These are phyloP conservation scores for Aurinia saxatilis DNA, from an alignment of 345 rosid genomes.

Conservation along the genomic window DNA sequence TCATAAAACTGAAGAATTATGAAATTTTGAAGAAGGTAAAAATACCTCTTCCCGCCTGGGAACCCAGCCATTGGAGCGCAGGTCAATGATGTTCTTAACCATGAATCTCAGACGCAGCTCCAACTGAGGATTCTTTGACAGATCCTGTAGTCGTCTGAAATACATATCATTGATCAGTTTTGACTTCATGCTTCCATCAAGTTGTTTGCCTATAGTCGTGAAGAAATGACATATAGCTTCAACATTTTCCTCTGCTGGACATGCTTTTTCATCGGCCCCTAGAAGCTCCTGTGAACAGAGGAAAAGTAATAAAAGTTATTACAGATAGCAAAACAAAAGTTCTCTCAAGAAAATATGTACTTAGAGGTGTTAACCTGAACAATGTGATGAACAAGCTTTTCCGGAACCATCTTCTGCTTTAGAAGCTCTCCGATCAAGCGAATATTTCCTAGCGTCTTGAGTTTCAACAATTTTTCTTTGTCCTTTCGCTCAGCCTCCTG, in stretches of 20 bases:
- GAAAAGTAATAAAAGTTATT: conserved; percentile 2
- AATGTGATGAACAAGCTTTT: conserved; percentile 74
- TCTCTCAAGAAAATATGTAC: neutral
- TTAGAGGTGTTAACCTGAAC: conserved; percentile 46
- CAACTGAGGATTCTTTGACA: conserved; percentile 48
- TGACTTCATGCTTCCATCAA: conserved; percentile 53
- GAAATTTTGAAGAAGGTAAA: neutral
- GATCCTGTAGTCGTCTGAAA: conserved; percentile 50
- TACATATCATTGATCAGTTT: conserved; percentile 50
- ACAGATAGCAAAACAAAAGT: conserved; percentile 4
- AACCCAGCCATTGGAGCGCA: conserved; percentile 54
- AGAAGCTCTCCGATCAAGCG: conserved; percentile 87
- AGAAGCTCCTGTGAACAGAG: conserved; percentile 58
- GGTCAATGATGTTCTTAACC: conserved; percentile 63
- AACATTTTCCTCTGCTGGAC: conserved; percentile 87
- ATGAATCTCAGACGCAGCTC: conserved; percentile 63
- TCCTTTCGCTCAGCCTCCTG: conserved; percentile 65
- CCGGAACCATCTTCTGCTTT: conserved; percentile 83
- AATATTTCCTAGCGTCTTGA: conserved; percentile 75
- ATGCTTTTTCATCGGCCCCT: conserved; percentile 48
- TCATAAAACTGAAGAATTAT: neutral
- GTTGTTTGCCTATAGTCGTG: conserved; percentile 76
- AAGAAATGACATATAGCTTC: conserved; percentile 86
- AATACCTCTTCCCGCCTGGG: conserved; percentile 72
- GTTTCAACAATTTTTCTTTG: conserved; percentile 66